A percentile compares a stretch with the other conserved stretches of the same genome.
Conservation (phyloP, 2,329 filamentous ascomycete genomes). For the Ophiostoma ips region DNA sequence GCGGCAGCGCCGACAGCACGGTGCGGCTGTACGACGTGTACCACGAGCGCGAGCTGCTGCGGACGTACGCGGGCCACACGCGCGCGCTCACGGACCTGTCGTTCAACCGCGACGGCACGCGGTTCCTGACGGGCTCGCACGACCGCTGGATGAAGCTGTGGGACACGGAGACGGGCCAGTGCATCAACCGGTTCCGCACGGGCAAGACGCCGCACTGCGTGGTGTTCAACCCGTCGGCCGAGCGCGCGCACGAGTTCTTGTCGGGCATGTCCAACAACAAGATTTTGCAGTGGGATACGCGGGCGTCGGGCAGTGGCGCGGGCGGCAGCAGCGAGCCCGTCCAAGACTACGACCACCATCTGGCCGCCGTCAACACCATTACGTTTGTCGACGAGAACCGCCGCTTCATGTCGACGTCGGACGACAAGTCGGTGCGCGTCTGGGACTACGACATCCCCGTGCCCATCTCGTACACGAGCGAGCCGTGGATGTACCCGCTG, state of each 20-base stretch:
- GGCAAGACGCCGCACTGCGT: conserved; percentile 93
- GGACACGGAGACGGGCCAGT: conserved; percentile 92
- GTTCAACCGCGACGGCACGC: conserved; percentile 69
- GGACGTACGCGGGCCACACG: conserved; percentile 80
- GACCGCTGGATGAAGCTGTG: conserved; percentile 95
- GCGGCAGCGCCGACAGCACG: conserved; percentile 77
- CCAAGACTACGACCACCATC: conserved; percentile 95
- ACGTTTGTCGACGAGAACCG: conserved; percentile 90
- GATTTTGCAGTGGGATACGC: conserved; percentile 90
- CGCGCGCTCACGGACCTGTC: conserved; percentile 83
- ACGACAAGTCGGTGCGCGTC: conserved; percentile 88
- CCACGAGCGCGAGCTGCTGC: conserved; percentile 73
- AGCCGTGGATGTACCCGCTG: conserved; percentile 96
- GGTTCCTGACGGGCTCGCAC: conserved; percentile 83
- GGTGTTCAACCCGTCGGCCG: conserved; percentile 72
- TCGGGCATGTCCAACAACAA: conserved; percentile 98
- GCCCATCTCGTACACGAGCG: conserved; percentile 94
- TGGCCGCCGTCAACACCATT: conserved; percentile 96
- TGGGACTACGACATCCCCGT: conserved; percentile 99
- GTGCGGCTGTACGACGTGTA: conserved; percentile 94
- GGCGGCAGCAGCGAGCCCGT: conserved; percentile 51
- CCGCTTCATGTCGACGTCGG: conserved; percentile 93
- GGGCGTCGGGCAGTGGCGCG: conserved; percentile 29
- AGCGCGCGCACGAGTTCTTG: conserved; percentile 76
- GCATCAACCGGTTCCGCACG: conserved; percentile 76